Evolutionary conservation across 345 rosid species (phyloP).

Genomic region (Hibiscus syriacus): DNA sequence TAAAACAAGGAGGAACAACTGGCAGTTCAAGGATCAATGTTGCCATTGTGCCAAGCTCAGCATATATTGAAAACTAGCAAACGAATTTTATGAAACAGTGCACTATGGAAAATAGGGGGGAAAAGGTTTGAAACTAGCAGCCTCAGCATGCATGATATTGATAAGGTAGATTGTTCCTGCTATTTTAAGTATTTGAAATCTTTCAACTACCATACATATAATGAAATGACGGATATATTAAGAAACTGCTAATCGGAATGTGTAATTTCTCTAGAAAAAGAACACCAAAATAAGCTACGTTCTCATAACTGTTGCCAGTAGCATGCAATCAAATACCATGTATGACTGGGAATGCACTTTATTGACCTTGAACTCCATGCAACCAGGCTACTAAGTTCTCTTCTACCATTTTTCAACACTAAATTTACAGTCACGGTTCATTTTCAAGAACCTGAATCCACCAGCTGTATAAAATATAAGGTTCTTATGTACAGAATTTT

Average conservation of each 20-base stretch:
- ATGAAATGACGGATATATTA: not conserved
- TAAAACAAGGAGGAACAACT: not conserved
- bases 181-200: not conserved
- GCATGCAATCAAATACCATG: not conserved
- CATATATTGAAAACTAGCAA: no score
- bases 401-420: not conserved
- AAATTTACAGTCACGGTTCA: not conserved
- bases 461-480: not conserved
- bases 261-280: not conserved
- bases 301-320: not conserved
- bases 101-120: no score
- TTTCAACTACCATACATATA: not conserved
- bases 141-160: no score
- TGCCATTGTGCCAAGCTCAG: no score
- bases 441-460: constrained; percentile 2
- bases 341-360: not conserved
- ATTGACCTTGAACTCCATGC: not conserved
- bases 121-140: no score
- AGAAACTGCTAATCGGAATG: not conserved
- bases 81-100: no score
- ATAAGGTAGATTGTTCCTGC: not conserved
- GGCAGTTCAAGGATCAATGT: not conserved
- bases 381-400: not conserved
- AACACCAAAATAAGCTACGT: not conserved
- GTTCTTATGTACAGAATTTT: not conserved